Base-by-base conservation (phyloP, 2,329 filamentous ascomycete species). In the Xylariaceae sp. region DNA sequence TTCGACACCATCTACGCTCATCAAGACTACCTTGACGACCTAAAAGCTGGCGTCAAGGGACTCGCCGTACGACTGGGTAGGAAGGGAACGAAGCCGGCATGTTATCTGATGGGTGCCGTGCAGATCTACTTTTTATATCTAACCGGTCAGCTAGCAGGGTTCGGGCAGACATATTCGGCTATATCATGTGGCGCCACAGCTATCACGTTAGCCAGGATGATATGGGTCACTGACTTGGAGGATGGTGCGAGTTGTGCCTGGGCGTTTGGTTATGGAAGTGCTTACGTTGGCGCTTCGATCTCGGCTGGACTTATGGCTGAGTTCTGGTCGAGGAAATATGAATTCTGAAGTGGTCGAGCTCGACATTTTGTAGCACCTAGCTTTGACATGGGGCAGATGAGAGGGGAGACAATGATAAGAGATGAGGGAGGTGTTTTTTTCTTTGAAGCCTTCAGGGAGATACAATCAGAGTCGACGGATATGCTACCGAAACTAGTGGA, bases 11-110 rank as follows among this genome's bases (percentile, higher is more conserved):
- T 56, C 2, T 56, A 56, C 33, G 48, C 53, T 5, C 44, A 77
- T 60, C 78, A 78, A 73, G 77, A 80, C 59, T 75, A 77, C 57
- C 73, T 73, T 56, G 76, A 80, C 53, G 77, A 80, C 63, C 33
- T 57, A 4, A 55, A 52, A 21, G 58, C 24, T 4, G 77, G 77
- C 2, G 77, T 80, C 57, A 78, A 77, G 56, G 77, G 75, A n/a
- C 78, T 79, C 57, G 76, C 77, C 6, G 67, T 78, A 45, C 73
- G 73, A 3, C 42, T 51, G 7, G 47, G 47, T 3, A 30, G 44
- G n/a, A 20, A 47, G 10, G 35, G 46, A 6, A 55, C 53, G 3
- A 55, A 55, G n/a, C 47, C 42, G 2, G 53, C 37, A 1, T 35
- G 47, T 27, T 41, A 4, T 2, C 1, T 33, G 2, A 11, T 16